Conservation (phyloP, 73 alveolate genomes). For the Breviolum minutum region DNA sequence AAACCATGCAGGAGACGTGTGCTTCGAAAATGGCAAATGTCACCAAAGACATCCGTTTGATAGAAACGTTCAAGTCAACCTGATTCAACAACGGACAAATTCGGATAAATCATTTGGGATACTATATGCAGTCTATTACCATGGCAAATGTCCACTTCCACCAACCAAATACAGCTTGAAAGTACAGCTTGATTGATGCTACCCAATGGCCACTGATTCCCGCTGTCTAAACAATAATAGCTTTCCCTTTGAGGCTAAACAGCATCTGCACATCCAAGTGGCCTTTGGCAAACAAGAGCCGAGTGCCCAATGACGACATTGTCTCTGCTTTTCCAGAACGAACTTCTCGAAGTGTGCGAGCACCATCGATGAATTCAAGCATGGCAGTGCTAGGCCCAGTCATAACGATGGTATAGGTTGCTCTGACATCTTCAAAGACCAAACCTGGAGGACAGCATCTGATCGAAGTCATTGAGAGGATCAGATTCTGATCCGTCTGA, state of each 20-base stretch:
- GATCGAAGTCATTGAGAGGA: neutral
- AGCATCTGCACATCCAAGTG: neutral
- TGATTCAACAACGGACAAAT: no score
- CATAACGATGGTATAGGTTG: conserved; percentile 82
- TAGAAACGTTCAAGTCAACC: no score
- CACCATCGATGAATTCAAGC: conserved; percentile 84
- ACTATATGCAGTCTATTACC: no score
- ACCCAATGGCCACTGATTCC: no score
- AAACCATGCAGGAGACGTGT: neutral
- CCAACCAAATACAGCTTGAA: no score
- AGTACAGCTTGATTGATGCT: no score
- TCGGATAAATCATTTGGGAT: no score
- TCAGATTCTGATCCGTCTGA: neutral
- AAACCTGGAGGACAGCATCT: neutral
- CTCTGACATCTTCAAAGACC: conserved; percentile 54
- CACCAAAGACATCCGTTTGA: no score
- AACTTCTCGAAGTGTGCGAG: conserved; percentile 63
- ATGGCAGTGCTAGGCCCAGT: conserved; percentile 87
- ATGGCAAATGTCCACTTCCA: no score
- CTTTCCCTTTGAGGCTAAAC: no score
- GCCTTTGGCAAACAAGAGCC: conserved; percentile 11
- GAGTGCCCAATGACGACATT: neutral
- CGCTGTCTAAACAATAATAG: no score
- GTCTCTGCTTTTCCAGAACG: conserved; percentile 37
- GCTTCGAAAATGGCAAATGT: no score